Percentiles rank a stretch among this genome's conserved stretches.
Conservation (phyloP, 805 yeast genomes). For the Hanseniaspora taiwanica region DNA sequence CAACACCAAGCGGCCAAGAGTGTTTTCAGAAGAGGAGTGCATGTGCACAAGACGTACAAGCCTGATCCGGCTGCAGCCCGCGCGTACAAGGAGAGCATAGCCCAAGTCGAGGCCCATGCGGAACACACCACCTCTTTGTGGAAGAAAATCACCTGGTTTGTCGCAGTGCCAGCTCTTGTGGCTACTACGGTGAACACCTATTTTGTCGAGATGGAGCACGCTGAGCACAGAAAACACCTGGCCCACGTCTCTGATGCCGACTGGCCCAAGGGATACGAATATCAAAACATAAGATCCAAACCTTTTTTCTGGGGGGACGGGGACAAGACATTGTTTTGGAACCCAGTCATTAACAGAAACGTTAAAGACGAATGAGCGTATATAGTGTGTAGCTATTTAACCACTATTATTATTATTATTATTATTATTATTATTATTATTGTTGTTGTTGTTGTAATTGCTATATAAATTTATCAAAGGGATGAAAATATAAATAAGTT, state of each 20-base stretch:
- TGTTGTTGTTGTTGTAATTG: not conserved
- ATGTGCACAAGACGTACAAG: conserved; percentile 7
- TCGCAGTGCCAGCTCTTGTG: conserved; percentile 73
- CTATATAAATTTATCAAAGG: conserved; percentile 25
- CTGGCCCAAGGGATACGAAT: conserved; percentile 85
- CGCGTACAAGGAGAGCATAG: conserved; percentile 46
- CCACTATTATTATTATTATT: no score
- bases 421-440: not conserved
- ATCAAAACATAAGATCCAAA: conserved; percentile 78
- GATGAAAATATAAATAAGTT: conserved; percentile 79
- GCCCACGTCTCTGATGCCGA: conserved; percentile 66
- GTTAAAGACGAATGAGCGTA: conserved; percentile 29
- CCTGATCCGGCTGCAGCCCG: conserved; percentile 46
- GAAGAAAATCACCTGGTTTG: conserved; percentile 69
- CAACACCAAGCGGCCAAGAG: not conserved
- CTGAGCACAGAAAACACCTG: conserved; percentile 74
- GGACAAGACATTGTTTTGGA: conserved; percentile 96
- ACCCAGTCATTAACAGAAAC: conserved; percentile 82
- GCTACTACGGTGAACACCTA: conserved; percentile 70
- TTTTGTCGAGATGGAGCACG: conserved; percentile 76
- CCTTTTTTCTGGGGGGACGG: conserved; percentile 99
- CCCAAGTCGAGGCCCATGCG: conserved; percentile 71
- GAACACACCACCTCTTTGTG: conserved; percentile 61
- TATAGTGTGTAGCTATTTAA: no score
- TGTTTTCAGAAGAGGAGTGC: no score